phyloP scores from a whole-genome alignment of 2,329 filamentous ascomycete genomes.

The Monascus ruber region DNA sequence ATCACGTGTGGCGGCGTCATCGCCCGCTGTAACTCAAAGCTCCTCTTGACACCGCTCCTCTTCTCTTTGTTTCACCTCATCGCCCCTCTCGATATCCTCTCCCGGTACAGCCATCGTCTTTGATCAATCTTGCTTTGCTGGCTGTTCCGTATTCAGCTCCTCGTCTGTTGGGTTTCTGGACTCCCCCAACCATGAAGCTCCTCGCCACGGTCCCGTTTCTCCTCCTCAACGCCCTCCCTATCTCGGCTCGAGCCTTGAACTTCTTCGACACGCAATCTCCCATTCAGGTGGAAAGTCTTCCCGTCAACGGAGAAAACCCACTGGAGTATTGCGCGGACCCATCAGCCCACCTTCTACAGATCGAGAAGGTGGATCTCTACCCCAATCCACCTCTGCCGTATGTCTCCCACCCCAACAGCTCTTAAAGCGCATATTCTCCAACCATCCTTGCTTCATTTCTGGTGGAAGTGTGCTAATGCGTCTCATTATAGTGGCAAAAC shows the following conservation, averaged over 20 bases:
- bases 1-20: too few relatives aligned
- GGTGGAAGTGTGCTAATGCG: conserved; percentile 5
- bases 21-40: too few relatives aligned
- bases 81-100: too few relatives aligned
- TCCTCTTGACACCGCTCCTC: too few relatives aligned
- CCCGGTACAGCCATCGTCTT: too few relatives aligned
- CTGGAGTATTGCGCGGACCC: conserved; percentile 67
- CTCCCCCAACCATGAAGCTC: conserved; percentile 28
- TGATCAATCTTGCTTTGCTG: too few relatives aligned
- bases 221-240: conserved; percentile 34
- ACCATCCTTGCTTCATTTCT: neutral
- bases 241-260: conserved; percentile 32
- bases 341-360: conserved; percentile 56
- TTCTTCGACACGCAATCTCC: conserved; percentile 43
- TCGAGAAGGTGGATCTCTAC: conserved; percentile 65
- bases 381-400: conserved; percentile 87
- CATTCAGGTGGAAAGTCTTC: conserved; percentile 42
- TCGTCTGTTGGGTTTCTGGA: neutral
- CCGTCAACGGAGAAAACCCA: conserved; percentile 76
- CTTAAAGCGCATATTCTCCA: neutral
- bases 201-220: conserved; percentile 22
- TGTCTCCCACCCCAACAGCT: conserved; percentile 24
- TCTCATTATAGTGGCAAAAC: conserved; percentile 52
- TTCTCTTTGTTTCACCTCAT: too few relatives aligned
- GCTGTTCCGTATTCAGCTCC: too few relatives aligned